Evolutionary conservation across 1,139 yeast species (phyloP).

Genomic region (Blastobotrys elegans): DNA sequence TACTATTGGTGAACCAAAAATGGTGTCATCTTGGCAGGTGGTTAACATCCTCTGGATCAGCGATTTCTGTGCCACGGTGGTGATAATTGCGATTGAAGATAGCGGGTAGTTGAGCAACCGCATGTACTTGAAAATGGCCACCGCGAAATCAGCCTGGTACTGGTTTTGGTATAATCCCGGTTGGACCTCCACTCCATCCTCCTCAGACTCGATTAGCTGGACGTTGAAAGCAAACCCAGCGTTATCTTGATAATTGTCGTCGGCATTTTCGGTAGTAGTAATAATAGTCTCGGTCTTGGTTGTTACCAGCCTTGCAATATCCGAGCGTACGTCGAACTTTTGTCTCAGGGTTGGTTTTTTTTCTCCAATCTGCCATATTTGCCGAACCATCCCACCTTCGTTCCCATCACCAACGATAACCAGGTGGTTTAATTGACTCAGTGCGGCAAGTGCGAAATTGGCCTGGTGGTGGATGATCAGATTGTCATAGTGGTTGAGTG

Average conservation of each 20-base stretch:
- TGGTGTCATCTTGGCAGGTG: neutral
- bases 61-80: conserved; percentile 38
- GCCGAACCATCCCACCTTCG: neutral
- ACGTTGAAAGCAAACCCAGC: conserved; percentile 40
- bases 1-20: conserved; percentile 32
- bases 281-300: neutral
- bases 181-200: conserved; percentile 28
- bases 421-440: neutral
- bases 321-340: conserved; percentile 2
- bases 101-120: conserved; percentile 43
- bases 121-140: conserved; percentile 46
- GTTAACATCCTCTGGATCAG: conserved; percentile 19
- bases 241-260: conserved; percentile 23
- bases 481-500: conserved; percentile 8
- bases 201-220: conserved; percentile 41
- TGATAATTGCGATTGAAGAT: conserved; percentile 40
- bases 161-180: conserved; percentile 37
- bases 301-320: neutral
- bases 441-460: neutral
- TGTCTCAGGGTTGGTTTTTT: neutral
- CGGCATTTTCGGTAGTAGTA: neutral
- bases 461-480: conserved; percentile 2
- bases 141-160: conserved; percentile 53
- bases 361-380: neutral
- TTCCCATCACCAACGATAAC: conserved; percentile 1